Evolutionary conservation across 2,329 filamentous ascomycete species (phyloP).

Genomic region (Alternaria triticina): DNA sequence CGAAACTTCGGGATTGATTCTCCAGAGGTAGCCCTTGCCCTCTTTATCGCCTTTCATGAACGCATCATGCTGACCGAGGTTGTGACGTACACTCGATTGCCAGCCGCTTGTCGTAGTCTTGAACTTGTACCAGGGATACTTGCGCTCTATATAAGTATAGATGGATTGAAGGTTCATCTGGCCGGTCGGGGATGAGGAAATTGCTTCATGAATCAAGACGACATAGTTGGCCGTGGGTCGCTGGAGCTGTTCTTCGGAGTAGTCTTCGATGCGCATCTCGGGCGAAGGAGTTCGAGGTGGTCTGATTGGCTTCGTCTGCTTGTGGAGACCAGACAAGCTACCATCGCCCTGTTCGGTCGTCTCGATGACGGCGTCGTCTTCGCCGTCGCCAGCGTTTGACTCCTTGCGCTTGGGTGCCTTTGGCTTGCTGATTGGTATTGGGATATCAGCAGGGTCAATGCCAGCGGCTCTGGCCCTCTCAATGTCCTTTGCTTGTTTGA

Average conservation of each 20-base stretch:
- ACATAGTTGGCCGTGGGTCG: constrained; percentile 71
- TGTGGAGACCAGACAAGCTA: constrained; percentile 49
- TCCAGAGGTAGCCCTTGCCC: constrained; percentile 70
- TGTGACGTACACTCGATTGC: constrained; percentile 72
- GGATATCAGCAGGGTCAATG: constrained; percentile 45
- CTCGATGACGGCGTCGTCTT: constrained; percentile 43
- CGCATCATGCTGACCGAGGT: constrained; percentile 64
- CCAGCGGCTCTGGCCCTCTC: constrained; percentile 49
- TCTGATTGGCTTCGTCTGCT: constrained; percentile 55
- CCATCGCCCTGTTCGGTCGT: constrained; percentile 48
- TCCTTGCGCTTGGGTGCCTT: constrained; percentile 47
- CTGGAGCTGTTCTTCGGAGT: constrained; percentile 75
- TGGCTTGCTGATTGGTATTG: constrained; percentile 41
- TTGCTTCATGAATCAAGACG: constrained; percentile 67
- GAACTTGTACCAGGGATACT: constrained; percentile 70
- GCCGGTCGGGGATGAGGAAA: constrained; percentile 61
- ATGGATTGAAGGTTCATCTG: constrained; percentile 71
- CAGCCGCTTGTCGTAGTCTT: constrained; percentile 65
- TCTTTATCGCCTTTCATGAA: constrained; percentile 66
- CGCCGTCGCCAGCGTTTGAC: constrained; percentile 46
- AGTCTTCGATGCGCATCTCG: constrained; percentile 67
- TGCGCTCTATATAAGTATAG: constrained; percentile 67
- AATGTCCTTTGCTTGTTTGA: constrained; percentile 64
- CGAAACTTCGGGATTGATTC: constrained; percentile 63
- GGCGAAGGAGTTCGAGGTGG: constrained; percentile 65